Conservation (phyloP, 108 stramenopile genomes). For the Craspedostauros australis region DNA sequence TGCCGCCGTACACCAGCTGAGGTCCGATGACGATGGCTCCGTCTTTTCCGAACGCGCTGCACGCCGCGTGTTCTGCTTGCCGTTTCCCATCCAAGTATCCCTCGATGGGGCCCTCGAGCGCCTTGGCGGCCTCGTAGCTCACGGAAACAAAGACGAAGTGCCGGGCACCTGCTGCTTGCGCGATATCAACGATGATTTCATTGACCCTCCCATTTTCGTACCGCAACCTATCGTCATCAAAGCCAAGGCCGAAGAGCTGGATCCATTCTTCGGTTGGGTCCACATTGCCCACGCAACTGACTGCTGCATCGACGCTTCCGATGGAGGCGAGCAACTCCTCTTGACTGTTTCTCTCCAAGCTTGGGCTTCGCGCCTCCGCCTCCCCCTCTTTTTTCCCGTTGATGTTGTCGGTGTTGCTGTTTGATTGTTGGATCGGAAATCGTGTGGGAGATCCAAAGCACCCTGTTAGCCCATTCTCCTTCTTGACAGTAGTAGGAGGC, state of each 20-base stretch:
- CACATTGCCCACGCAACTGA: conserved; percentile 10
- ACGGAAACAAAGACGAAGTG: conserved; percentile 14
- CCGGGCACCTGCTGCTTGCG: conserved; percentile 1
- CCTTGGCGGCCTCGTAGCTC: conserved; percentile 9
- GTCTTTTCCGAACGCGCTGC: conserved; percentile 1
- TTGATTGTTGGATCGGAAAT: background rate
- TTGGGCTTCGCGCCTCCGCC: too few relatives aligned
- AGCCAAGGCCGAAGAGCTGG: conserved; percentile 2
- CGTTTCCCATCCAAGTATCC: conserved; percentile 10
- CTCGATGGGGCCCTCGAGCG: conserved; percentile 10
- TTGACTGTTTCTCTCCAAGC: too few relatives aligned
- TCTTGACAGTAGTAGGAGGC: conserved; percentile 3
- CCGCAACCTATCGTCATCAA: conserved; percentile 8
- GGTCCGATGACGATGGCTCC: background rate
- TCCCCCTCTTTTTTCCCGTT: too few relatives aligned
- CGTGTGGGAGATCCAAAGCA: conserved; percentile 2
- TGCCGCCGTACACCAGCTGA: conserved; percentile 4
- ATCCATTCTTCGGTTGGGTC: conserved; percentile 4
- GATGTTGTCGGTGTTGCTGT: background rate
- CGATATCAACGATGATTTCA: background rate
- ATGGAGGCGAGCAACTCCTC: too few relatives aligned
- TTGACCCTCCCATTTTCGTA: conserved; percentile 8
- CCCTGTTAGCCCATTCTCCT: background rate
- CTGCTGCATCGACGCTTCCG: too few relatives aligned
- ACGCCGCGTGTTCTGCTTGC: background rate